Conservation (phyloP, 2,329 filamentous ascomycete genomes). For the Dothiorella sarmentorum region DNA sequence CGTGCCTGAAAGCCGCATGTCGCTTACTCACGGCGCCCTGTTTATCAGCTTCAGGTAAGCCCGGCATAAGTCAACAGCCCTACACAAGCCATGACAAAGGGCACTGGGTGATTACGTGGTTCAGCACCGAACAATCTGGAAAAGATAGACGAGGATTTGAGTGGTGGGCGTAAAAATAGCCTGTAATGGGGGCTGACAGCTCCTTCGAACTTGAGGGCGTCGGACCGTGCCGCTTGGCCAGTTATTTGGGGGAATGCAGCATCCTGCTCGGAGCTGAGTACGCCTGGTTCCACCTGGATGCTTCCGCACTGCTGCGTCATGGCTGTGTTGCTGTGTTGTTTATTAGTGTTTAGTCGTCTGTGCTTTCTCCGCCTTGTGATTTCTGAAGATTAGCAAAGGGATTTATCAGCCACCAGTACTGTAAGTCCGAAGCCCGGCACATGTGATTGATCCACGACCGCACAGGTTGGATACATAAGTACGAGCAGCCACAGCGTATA, state of each 20-base stretch:
- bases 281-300: too few relatives aligned
- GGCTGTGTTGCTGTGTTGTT: too few relatives aligned
- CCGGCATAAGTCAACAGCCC: slow-evolving; percentile 60
- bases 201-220: background rate
- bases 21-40: slow-evolving; percentile 11
- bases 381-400: background rate
- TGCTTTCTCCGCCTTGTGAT: too few relatives aligned
- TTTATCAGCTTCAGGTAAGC: slow-evolving; percentile 11
- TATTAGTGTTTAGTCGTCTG: too few relatives aligned
- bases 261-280: background rate
- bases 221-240: slow-evolving; percentile 8
- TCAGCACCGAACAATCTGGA: slow-evolving; percentile 68
- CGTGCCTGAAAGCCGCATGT: background rate
- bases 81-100: slow-evolving; percentile 33
- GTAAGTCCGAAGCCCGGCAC: background rate
- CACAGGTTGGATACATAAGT: too few relatives aligned
- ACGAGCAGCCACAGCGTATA: background rate
- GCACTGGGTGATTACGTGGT: slow-evolving; percentile 48
- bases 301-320: background rate
- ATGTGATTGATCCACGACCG: too few relatives aligned
- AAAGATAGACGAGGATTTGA: slow-evolving; percentile 74
- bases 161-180: slow-evolving; percentile 12
- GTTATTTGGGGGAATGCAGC: background rate
- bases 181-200: background rate
- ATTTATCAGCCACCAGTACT: background rate